Conservation (phyloP, 2,329 filamentous ascomycete genomes). For the Botrytis paeoniae region DNA sequence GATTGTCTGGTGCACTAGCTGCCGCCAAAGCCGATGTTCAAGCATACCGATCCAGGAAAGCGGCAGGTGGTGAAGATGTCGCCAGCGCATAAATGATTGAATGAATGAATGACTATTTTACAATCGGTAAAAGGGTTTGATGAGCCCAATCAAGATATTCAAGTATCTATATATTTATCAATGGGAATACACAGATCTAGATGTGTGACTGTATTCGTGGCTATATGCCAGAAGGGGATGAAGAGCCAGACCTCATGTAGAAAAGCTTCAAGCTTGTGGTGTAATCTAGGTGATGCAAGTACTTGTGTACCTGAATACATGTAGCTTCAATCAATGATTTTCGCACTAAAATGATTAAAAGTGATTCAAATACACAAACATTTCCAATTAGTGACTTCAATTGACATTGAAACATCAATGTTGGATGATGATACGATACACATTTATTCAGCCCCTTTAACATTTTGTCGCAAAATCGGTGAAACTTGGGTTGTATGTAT, state of each 20-base stretch:
- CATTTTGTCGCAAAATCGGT: slow-evolving; percentile 11
- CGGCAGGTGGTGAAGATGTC: slow-evolving; percentile 9
- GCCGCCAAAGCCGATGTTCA: slow-evolving; percentile 32
- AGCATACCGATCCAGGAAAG: slow-evolving; percentile 19
- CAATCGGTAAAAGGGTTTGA: background rate
- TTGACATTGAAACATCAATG: background rate
- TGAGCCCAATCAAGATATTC: background rate
- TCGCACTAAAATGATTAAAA: background rate
- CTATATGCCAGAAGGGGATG: background rate
- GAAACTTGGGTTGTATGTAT: slow-evolving; percentile 7
- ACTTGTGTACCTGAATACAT: slow-evolving; percentile 17
- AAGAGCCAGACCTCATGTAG: slow-evolving; percentile 2
- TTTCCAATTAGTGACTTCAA: background rate
- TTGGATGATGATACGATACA: background rate
- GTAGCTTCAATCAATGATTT: slow-evolving; percentile 12
- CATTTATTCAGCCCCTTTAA: slow-evolving; percentile 9
- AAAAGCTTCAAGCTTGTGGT: slow-evolving; percentile 13
- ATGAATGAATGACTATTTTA: slow-evolving; percentile 1
- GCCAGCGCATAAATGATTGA: slow-evolving; percentile 15
- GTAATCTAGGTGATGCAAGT: slow-evolving; percentile 10
- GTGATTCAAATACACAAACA: background rate
- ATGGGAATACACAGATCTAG: background rate
- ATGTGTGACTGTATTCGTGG: slow-evolving; percentile 7
- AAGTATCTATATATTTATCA: slow-evolving; percentile 3
- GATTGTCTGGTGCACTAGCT: slow-evolving; percentile 58